A percentile compares a stretch with the other conserved stretches of the same genome.
phyloP scores from a whole-genome alignment of 2,329 filamentous ascomycete genomes.

The Paracoccidioides lutzii region DNA sequence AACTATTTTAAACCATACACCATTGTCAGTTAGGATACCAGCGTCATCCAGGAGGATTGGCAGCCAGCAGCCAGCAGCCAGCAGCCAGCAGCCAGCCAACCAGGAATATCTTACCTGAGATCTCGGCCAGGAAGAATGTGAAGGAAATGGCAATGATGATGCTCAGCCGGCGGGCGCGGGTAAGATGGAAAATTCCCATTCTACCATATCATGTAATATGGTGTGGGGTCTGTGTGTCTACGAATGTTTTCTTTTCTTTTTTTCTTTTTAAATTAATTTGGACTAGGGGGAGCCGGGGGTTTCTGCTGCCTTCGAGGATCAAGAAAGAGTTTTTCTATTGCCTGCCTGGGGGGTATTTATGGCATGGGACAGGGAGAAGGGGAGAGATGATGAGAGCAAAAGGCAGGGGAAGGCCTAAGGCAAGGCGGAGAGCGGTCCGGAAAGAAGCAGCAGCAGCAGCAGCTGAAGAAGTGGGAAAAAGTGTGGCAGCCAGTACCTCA shows the following conservation, averaged over 20 bases:
- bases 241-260: no score
- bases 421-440: no score
- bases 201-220: conserved; percentile 9
- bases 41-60: not conserved
- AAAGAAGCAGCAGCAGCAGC: not conserved
- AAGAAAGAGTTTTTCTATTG: no score
- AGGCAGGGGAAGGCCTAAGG: no score
- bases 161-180: conserved; percentile 13
- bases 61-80: no score
- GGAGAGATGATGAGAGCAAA: not conserved
- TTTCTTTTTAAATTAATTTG: no score
- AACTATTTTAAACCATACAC: conserved; percentile 27
- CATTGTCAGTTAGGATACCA: not conserved
- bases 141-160: conserved; percentile 35
- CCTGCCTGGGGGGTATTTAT: no score
- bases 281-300: no score
- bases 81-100: no score
- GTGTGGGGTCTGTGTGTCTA: not conserved
- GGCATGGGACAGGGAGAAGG: not conserved
- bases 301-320: no score
- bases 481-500: no score
- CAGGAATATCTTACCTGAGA: conserved; percentile 24
- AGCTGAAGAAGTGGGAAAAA: no score
- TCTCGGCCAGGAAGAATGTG: conserved; percentile 36
- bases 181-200: conserved; percentile 18